Evolutionary conservation across 169 alveolate genomes (phyloP), one percentile per base, ranked within the genome.

Genomic region (Plasmodium gaboni): DNA sequence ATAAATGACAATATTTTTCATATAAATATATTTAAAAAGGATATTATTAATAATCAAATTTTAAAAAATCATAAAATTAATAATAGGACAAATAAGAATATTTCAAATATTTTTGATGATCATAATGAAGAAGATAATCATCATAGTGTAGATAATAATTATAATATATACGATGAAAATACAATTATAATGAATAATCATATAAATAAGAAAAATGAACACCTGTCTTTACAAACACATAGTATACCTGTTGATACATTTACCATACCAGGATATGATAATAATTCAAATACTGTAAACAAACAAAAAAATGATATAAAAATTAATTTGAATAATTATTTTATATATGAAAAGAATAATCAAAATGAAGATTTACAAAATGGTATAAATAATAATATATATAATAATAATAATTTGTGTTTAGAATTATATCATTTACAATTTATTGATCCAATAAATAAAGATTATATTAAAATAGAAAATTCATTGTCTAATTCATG

Each of bases 1-100:
- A 86, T 86, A 61, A 70, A 86, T 71, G 92, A 86, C 48, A 86
- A 13, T n/a, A 32, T 86, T 60, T 86, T 86, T 70, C 67, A 86
- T 22, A 71, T 51, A 53, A 71, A 38, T 12, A n/a, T 22, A 10
- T 71, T 60, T 73, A 86, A 86, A 60, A 60, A 38, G 12, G 87
- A 69, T 32, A 60, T 71, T 32, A 86, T 71, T 60, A 73, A 64
- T 60, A 72, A 86, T 32, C 22, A 22, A 12, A 59, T 86, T 24
- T 80, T 67, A 46, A 12, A 2, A 59, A 22, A 19, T 42, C 24
- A n/a, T 10, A 24, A 64, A 53, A 61, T 1, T 2, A 44, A 38
- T 9, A 38, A 65, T 15, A 22, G 38, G 2, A 12, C 26, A 4
- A 7, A 70, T 19, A 12, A 17, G 1, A 22, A 24, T 53, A 46